phyloP scores from a whole-genome alignment of 306 rosid genomes.

The Morella rubra region DNA sequence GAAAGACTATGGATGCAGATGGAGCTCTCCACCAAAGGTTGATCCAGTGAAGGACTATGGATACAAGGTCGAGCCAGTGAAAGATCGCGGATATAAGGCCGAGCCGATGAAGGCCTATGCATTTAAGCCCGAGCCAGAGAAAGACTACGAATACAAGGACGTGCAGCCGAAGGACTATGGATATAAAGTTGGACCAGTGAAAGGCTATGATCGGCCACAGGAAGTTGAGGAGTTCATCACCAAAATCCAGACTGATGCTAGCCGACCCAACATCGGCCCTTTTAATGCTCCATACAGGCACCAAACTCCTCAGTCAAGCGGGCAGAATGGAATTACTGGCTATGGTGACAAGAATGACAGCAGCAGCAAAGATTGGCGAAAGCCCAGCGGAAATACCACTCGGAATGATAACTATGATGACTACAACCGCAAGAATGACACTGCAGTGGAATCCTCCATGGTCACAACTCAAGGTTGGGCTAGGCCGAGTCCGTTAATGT shows the following conservation, averaged over 20 bases:
- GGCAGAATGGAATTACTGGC: background rate
- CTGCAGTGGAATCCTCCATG: background rate
- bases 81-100: background rate
- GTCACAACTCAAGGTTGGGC: background rate
- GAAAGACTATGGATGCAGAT: slow-evolving; percentile 7
- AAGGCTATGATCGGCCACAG: slow-evolving; percentile 5
- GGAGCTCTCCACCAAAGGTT: background rate
- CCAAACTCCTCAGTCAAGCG: slow-evolving; percentile 1
- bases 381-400: slow-evolving; percentile 19
- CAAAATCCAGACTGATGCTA: slow-evolving; percentile 34
- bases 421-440: slow-evolving; percentile 10
- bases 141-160: slow-evolving; percentile 5
- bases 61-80: background rate
- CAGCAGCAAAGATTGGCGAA: slow-evolving; percentile 27
- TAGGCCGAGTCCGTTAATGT: slow-evolving; percentile 22
- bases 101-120: background rate
- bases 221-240: slow-evolving; percentile 25
- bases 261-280: slow-evolving; percentile 19
- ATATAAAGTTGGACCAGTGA: slow-evolving; percentile 22
- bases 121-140: background rate
- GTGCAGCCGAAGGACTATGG: background rate
- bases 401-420: slow-evolving; percentile 21
- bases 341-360: slow-evolving; percentile 17
- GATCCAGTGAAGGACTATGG: slow-evolving; percentile 1
- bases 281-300: slow-evolving; percentile 1